Evolutionary conservation across 345 rosid genomes (phyloP).

Genomic region (Microcos paniculata): DNA sequence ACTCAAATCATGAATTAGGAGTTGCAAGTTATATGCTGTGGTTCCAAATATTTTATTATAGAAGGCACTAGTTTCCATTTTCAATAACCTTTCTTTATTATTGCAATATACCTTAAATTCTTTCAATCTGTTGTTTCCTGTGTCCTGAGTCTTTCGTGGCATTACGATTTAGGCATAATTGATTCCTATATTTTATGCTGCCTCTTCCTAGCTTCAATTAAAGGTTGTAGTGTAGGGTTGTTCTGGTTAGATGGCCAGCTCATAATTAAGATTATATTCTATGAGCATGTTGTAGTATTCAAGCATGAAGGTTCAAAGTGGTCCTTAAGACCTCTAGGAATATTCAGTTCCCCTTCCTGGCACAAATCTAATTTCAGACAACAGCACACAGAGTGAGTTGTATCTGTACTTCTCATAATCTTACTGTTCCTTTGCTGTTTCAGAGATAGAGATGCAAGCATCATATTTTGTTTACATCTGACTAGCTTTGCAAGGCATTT

Average conservation of each 20-base stretch:
- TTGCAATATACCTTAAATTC: background rate
- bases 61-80: background rate
- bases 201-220: background rate
- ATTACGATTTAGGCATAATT: background rate
- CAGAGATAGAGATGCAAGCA: background rate
- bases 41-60: background rate
- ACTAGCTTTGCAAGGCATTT: background rate
- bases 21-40: background rate
- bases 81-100: background rate
- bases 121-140: background rate
- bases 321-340: background rate
- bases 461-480: background rate
- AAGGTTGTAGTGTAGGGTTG: background rate
- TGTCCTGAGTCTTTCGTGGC: background rate
- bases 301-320: conserved; percentile 2
- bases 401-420: background rate
- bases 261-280: background rate
- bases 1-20: background rate
- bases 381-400: background rate
- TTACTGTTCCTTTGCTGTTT: conserved; percentile 2
- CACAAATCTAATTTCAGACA: background rate
- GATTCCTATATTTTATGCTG: background rate
- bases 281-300: background rate
- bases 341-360: background rate
- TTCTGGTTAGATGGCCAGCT: background rate